Evolutionary conservation across 306 rosid species (phyloP), one percentile per base, ranked within the genome.

Genomic region (Cucurbita maxima): DNA sequence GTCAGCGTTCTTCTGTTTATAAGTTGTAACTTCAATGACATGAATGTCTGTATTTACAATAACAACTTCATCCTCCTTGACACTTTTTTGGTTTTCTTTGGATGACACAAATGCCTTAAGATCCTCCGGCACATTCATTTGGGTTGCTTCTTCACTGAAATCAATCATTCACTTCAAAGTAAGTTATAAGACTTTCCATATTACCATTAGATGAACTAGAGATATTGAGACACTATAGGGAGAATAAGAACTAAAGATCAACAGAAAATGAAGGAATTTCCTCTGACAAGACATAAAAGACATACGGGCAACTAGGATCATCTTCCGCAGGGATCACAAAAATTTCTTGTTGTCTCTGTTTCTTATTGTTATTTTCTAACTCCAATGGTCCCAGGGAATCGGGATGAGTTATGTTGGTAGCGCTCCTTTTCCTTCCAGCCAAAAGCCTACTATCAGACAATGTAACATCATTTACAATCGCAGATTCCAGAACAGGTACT

Each of bases 401-500:
- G 47, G 55, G 52, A 74, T 72, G 72, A 43, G 77, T 58, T 71
- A 37, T 70, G 75, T 76, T 81, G 50, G 77, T 79, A 58, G 81
- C 81, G 59, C 87, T 87, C 78, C 99, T 83, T 84, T 94, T 94
- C 71, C 90, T 83, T 69, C 88, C 85, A 6, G 85, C 82, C 73
- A 19, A 75, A 54, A 20, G 72, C 58, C 51, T 82, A n/a, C 75
- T 80, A 66, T 80, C 84, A 22, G 83, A 61, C 59, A 79, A 83
- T 78, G 83, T 78, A 13, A 73, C 76, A 79, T 82, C 83, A 83
- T 82, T 76, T 61, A 79, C 77, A 71, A 61, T 30, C 62, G 77
- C 86, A 76, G 83, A 74, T 25, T 57, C 79, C 67, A 73, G 20
- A 80, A 76, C 67, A 51, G 51, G 64, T 22, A 53, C 69, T 71